Evolutionary conservation across 257 asterid genomes (phyloP).

Genomic region (Ocimum tenuiflorum): DNA sequence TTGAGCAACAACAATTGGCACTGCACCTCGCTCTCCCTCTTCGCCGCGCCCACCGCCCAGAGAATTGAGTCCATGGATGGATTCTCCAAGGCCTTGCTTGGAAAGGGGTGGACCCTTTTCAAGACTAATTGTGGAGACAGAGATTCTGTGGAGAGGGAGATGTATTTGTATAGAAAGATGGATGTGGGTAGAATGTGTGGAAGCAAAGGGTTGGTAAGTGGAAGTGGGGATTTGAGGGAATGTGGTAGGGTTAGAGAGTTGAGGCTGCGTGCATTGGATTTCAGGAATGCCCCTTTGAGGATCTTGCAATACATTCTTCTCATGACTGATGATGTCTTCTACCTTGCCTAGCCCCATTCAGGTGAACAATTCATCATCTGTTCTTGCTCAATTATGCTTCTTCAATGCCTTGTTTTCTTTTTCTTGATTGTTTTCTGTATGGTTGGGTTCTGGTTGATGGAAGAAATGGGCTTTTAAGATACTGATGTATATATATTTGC

Average conservation of each 20-base stretch:
- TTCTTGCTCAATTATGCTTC: neutral
- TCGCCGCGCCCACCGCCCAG: constrained; percentile 27
- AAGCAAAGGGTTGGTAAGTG: neutral
- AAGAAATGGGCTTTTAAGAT: neutral
- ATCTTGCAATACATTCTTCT: constrained; percentile 60
- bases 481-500: neutral
- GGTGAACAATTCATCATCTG: constrained; percentile 17
- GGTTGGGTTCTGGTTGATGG: neutral
- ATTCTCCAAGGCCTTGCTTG: constrained; percentile 50
- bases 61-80: constrained; percentile 45
- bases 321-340: constrained; percentile 58
- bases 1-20: constrained; percentile 47
- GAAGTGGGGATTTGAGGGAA: constrained; percentile 28
- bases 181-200: constrained; percentile 29
- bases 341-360: constrained; percentile 40
- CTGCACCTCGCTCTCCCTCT: constrained; percentile 34
- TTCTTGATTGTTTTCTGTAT: neutral
- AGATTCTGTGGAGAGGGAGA: constrained; percentile 12
- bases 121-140: constrained; percentile 21
- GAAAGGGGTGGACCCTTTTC: constrained; percentile 58
- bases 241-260: constrained; percentile 50
- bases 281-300: constrained; percentile 49
- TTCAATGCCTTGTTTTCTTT: neutral
- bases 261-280: constrained; percentile 49
- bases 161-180: constrained; percentile 41